phyloP scores from a whole-genome alignment of 2,329 filamentous ascomycete genomes.

The Fusarium brevicatenulatum region DNA sequence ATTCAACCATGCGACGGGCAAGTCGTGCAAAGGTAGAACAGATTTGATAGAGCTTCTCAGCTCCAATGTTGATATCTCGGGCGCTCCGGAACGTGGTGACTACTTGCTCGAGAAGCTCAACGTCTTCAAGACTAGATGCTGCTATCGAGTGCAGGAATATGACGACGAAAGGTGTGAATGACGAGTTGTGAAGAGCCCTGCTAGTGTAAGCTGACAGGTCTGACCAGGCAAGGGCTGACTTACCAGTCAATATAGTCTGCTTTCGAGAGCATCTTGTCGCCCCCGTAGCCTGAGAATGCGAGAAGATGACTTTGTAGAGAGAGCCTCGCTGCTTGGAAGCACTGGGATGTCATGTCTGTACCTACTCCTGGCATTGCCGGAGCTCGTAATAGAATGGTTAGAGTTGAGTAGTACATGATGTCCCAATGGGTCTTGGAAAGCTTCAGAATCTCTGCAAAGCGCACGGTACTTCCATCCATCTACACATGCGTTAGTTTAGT shows the following conservation, averaged over 20 bases:
- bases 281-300: slow-evolving; percentile 27
- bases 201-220: background rate
- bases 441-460: background rate
- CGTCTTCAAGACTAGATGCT: slow-evolving; percentile 13
- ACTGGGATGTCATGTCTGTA: slow-evolving; percentile 23
- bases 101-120: slow-evolving; percentile 21
- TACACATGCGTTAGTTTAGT: background rate
- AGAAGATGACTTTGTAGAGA: slow-evolving; percentile 24
- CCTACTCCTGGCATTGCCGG: slow-evolving; percentile 11
- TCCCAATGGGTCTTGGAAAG: slow-evolving; percentile 27
- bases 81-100: slow-evolving; percentile 23
- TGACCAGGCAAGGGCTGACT: background rate
- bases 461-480: slow-evolving; percentile 20
- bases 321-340: slow-evolving; percentile 30
- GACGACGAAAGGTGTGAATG: slow-evolving; percentile 36
- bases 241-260: slow-evolving; percentile 36
- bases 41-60: slow-evolving; percentile 32
- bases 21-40: slow-evolving; percentile 28
- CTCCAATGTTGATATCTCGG: slow-evolving; percentile 14
- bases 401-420: slow-evolving; percentile 37
- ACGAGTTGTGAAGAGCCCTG: slow-evolving; percentile 37
- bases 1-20: slow-evolving; percentile 30
- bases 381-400: slow-evolving; percentile 28
- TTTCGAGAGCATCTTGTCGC: slow-evolving; percentile 18
- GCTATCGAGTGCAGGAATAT: slow-evolving; percentile 33